Evolutionary conservation across 768 basidiomycete species (phyloP).

Genomic region (Myochromella boudieri): DNA sequence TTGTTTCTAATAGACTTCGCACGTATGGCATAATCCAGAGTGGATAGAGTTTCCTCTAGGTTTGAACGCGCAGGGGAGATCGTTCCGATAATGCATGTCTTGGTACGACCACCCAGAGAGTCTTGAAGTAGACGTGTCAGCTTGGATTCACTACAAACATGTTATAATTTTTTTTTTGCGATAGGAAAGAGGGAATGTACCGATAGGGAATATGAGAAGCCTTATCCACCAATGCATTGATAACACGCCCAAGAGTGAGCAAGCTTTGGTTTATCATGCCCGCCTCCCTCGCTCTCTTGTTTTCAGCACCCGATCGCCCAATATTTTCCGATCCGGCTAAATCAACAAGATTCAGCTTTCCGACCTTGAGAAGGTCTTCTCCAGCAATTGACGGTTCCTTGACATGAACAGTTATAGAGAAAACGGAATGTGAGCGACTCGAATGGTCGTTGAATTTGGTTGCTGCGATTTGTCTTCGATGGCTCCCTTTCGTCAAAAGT

Average conservation of each 20-base stretch:
- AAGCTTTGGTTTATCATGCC: conserved; percentile 99
- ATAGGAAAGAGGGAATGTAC: conserved; percentile 34
- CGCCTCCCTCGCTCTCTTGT: conserved; percentile 92
- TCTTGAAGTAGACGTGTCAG: conserved; percentile 97
- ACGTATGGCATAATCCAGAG: conserved; percentile 92
- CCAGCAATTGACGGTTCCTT: conserved; percentile 79
- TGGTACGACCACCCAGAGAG: conserved; percentile 95
- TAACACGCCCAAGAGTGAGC: conserved; percentile 94
- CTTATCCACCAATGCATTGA: conserved; percentile 92
- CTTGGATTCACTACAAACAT: conserved; percentile 78
- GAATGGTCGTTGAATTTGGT: conserved; percentile 99
- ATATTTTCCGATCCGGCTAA: conserved; percentile 98
- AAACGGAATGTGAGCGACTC: conserved; percentile 96
- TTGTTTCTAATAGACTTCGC: conserved; percentile 95
- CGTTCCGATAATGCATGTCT: conserved; percentile 97
- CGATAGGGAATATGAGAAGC: conserved; percentile 93
- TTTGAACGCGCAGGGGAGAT: conserved; percentile 92
- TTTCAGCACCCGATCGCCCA: conserved; percentile 92
- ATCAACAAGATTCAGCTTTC: conserved; percentile 96
- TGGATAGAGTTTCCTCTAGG: conserved; percentile 96
- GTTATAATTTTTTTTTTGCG: background rate
- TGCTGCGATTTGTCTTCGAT: conserved; percentile 88
- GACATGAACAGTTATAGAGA: conserved; percentile 92
- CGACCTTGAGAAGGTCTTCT: conserved; percentile 89
- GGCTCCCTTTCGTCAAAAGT: conserved; percentile 85